Conservation (phyloP, 768 basidiomycete species). For the Clitopilus passeckerianus region DNA sequence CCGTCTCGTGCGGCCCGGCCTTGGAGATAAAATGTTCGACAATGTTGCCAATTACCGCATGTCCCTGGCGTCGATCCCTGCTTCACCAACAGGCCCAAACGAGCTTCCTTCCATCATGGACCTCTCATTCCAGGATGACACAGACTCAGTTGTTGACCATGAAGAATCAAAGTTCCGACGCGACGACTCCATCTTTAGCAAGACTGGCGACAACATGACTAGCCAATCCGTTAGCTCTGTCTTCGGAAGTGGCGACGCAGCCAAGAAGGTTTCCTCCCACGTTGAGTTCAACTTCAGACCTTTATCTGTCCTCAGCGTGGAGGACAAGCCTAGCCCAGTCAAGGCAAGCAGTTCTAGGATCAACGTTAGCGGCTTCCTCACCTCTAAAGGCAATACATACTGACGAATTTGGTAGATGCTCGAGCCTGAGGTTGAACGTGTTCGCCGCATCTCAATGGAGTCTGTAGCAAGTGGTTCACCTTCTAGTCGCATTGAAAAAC, state of each 20-base stretch:
- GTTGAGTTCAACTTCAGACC: slow-evolving; percentile 47
- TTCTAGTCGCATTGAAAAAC: slow-evolving; percentile 59
- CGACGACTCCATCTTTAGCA: slow-evolving; percentile 41
- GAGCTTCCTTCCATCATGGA: slow-evolving; percentile 72
- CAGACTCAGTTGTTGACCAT: slow-evolving; percentile 35
- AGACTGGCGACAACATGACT: slow-evolving; percentile 41
- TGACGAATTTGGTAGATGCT: slow-evolving; percentile 53
- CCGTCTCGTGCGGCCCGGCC: slow-evolving; percentile 61
- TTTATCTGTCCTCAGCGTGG: slow-evolving; percentile 55
- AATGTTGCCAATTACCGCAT: slow-evolving; percentile 42
- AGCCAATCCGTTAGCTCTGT: slow-evolving; percentile 55
- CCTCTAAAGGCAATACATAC: background rate
- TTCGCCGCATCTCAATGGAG: slow-evolving; percentile 62
- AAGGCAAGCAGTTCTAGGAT: slow-evolving; percentile 83
- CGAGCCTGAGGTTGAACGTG: slow-evolving; percentile 56
- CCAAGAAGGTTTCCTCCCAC: background rate
- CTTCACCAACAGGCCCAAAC: slow-evolving; percentile 54
- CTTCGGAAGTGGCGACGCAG: slow-evolving; percentile 41
- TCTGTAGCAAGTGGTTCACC: slow-evolving; percentile 69
- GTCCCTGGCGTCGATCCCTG: slow-evolving; percentile 59
- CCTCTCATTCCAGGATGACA: slow-evolving; percentile 30
- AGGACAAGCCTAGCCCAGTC: slow-evolving; percentile 41
- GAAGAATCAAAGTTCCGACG: background rate
- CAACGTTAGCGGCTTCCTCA: slow-evolving; percentile 37
- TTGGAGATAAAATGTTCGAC: slow-evolving; percentile 89